Percentiles rank a stretch among this genome's conserved stretches.
These are phyloP conservation scores for Yarrowia hollandica DNA, from an alignment of 805 yeast genomes.

Conservation along the genomic window DNA sequence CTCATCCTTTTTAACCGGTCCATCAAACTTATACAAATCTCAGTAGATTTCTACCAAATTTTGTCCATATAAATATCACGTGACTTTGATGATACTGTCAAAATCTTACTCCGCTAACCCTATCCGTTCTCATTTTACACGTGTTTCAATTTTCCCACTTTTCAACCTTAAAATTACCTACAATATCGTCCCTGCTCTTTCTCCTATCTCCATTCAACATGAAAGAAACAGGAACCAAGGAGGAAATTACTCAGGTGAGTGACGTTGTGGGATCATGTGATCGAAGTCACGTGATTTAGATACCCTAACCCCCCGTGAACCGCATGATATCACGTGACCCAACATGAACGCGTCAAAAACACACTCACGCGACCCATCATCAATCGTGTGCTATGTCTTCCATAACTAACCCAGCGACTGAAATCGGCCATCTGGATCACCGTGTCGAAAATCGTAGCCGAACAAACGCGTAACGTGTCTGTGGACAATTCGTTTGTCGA, in stretches of 20 bases:
- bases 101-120: not conserved
- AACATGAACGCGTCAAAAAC: not conserved
- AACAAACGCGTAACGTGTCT: slow-evolving; percentile 35
- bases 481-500: slow-evolving; percentile 41
- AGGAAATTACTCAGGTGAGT: slow-evolving; percentile 21
- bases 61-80: too few species aligned
- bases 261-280: too few species aligned
- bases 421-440: slow-evolving; percentile 40
- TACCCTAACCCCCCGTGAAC: not conserved
- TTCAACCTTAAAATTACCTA: too few species aligned
- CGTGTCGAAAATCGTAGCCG: slow-evolving; percentile 39
- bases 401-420: slow-evolving; percentile 19
- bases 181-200: too few species aligned
- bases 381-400: too few species aligned
- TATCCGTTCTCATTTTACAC: not conserved
- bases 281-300: not conserved
- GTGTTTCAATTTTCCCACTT: not conserved
- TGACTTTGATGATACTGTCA: too few species aligned
- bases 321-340: not conserved
- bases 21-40: too few species aligned
- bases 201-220: not conserved
- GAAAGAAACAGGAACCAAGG: slow-evolving; percentile 7
- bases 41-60: too few species aligned
- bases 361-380: too few species aligned
- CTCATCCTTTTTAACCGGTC: too few species aligned